Evolutionary conservation across 2,329 filamentous ascomycete genomes (phyloP), one percentile per base, ranked within the genome.

Genomic region (Claviceps fusiformis): DNA sequence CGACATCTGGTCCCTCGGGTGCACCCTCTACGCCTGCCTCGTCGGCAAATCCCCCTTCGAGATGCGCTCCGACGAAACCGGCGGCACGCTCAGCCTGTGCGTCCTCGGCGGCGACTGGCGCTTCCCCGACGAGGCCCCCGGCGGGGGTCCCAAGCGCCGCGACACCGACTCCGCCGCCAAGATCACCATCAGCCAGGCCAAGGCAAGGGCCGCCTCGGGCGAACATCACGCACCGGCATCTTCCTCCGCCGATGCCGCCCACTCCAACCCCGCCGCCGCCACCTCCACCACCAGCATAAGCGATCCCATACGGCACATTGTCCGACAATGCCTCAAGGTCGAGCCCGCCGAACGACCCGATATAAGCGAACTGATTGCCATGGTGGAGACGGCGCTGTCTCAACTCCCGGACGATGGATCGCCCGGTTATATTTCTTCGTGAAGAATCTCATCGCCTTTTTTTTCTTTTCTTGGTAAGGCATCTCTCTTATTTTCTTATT

Each of bases 41-140:
- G 89, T 97, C 33, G 93, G 93, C 60, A 97, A 98, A 71, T 95
- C 88, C 15, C 93, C 93, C 2, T 98, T 98, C 64, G 93, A 98
- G 75, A 88, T 91, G 67, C 85, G 93, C 58, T 92, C 86, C 61
- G 93, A 98, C 69, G 92, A 98, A 74, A 97, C 93, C 0, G 93
- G 93, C 60, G 93, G 93, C 48, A 93, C 87, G 60, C 74, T 98
- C 60, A 95, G 87, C 62, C 87, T 97, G 62, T 97, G 92, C 68
- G 88, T 97, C 19, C 74, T 95, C 17, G 88, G 90, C 57, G 93
- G 92, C 44, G 92, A 97, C 71, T 98, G 93, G 92, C 80, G 90
- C 53, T 98, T 97, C 70, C 93, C 93, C 0, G 91, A 95, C 62
- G 91, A 96, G 67, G 84, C 85, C 0, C 79, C 80, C 4, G 77